Base-by-base conservation (phyloP, 2,329 filamentous ascomycete genomes). In the Neurospora sp. region DNA sequence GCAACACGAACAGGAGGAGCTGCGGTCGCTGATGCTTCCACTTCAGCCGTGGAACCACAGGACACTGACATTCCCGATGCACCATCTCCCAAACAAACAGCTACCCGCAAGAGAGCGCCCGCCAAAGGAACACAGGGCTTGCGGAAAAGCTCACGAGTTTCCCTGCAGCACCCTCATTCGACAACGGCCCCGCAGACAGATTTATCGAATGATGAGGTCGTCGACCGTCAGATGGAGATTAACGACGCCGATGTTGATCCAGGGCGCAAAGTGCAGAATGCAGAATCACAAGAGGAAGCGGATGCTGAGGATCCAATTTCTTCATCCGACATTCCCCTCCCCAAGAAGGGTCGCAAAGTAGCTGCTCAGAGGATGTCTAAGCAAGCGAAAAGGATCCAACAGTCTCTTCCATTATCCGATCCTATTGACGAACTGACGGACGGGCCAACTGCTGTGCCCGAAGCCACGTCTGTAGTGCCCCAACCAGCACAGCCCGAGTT, bases 151-250 rank as follows among this genome's bases (percentile, higher is more conserved):
- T 89, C 87, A 2, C 78, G 79, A 43, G 75, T 79, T 13, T 83
- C 84, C 3, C 75, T 79, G 28, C 52, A 33, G 17, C 79, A 82
- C 40, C 85, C 87, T 1, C 84, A 83, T 40, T 80, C 81, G 0
- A 80, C 82, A 1, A 76, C 80, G 8, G 80, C 75, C 4, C 81
- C 81, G 28, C 52, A 62, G 28, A n/a, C 15, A 10, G 28, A 82
- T n/a, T 79, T 86, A 11, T 84, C 85, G 0, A 83, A 87, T 69
- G 89, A 92, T 71, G 86, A 88, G 1, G 89, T 91, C 72, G 85
- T 92, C 43, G 88, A 92, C 68, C 85, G 85, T 28, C 87, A 87
- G 67, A 33, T 78, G 0, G 79, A 83, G 28, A 77, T 81, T 1
- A 80, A 85, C 70, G 84, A 88, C 13, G 81, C 78, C 0, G 82